phyloP scores from a whole-genome alignment of 164 flowering plant species.

The Tinospora cordifolia region DNA sequence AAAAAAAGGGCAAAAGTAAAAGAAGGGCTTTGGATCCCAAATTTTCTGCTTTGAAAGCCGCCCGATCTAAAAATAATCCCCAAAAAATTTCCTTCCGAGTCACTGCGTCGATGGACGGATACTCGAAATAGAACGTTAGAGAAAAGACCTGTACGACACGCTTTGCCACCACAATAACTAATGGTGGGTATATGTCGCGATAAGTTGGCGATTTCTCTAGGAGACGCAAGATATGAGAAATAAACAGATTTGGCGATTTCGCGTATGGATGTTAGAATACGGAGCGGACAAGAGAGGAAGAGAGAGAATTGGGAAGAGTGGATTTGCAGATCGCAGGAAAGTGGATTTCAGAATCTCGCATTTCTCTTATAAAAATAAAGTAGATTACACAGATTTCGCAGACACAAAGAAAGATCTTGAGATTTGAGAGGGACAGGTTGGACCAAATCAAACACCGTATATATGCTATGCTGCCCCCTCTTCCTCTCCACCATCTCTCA shows the following conservation, averaged over 20 bases:
- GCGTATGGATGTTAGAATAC: not conserved
- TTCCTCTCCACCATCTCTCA: not conserved
- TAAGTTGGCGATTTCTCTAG: not conserved
- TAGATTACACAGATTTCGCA: constrained; percentile 30
- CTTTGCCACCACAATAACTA: no score
- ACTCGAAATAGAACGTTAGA: not conserved
- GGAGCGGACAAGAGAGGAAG: not conserved
- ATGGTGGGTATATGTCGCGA: not conserved
- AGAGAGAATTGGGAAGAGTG: constrained; percentile 6
- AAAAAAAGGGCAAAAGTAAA: no score
- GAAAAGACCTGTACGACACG: not conserved
- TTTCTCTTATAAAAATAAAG: constrained; percentile 16
- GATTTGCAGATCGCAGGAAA: constrained; percentile 27
- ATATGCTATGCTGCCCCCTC: not conserved
- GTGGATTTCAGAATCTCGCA: constrained; percentile 48
- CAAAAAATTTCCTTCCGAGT: no score
- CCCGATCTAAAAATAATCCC: no score
- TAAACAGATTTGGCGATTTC: no score
- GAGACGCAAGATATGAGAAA: no score
- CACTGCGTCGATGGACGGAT: no score
- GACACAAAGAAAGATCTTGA: not conserved
- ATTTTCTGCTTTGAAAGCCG: no score
- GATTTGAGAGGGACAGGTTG: constrained; percentile 5
- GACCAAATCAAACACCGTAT: not conserved
- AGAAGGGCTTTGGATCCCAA: no score